Conservation (phyloP, 352 stramenopile genomes). For the Phytopythium boreale region DNA sequence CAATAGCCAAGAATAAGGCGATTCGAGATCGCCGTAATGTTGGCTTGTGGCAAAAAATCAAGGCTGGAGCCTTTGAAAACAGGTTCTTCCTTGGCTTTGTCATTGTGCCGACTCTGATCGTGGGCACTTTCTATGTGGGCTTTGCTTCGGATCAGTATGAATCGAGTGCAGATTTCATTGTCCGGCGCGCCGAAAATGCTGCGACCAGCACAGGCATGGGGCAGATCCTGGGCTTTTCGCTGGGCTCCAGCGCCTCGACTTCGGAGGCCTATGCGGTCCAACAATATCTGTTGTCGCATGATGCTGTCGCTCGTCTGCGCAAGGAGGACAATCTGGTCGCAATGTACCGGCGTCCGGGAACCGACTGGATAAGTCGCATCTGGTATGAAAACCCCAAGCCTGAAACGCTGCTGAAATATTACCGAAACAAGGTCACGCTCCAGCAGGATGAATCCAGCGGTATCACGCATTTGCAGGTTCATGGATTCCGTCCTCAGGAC, state of each 20-base stretch:
- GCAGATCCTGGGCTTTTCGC: slow-evolving; percentile 7
- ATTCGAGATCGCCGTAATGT: slow-evolving; percentile 8
- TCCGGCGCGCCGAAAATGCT: slow-evolving; percentile 7
- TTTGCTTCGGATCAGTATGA: slow-evolving; percentile 8
- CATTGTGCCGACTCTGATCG: slow-evolving; percentile 7
- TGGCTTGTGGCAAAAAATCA: slow-evolving; percentile 8
- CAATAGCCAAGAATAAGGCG: slow-evolving; percentile 8
- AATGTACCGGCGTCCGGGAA: slow-evolving; percentile 7
- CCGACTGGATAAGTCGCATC: slow-evolving; percentile 7
- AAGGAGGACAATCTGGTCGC: slow-evolving; percentile 7
- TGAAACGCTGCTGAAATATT: slow-evolving; percentile 8
- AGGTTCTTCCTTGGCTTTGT: slow-evolving; percentile 8
- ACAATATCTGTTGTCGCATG: slow-evolving; percentile 8
- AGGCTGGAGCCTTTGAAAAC: slow-evolving; percentile 7
- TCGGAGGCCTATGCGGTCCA: slow-evolving; percentile 7
- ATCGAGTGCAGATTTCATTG: slow-evolving; percentile 8
- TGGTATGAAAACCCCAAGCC: slow-evolving; percentile 7
- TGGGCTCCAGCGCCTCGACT: slow-evolving; percentile 6
- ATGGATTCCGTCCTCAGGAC: slow-evolving; percentile 7
- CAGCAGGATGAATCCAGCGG: slow-evolving; percentile 7
- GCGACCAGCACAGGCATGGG: slow-evolving; percentile 6
- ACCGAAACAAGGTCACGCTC: slow-evolving; percentile 7
- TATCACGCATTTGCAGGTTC: slow-evolving; percentile 8
- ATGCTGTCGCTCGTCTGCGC: slow-evolving; percentile 7
- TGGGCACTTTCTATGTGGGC: slow-evolving; percentile 7